A percentile compares a stretch with the other conserved stretches of the same genome.
These are phyloP conservation scores for Diutina scorzettiae DNA, from an alignment of 1,139 yeast genomes.

Conservation along the genomic window DNA sequence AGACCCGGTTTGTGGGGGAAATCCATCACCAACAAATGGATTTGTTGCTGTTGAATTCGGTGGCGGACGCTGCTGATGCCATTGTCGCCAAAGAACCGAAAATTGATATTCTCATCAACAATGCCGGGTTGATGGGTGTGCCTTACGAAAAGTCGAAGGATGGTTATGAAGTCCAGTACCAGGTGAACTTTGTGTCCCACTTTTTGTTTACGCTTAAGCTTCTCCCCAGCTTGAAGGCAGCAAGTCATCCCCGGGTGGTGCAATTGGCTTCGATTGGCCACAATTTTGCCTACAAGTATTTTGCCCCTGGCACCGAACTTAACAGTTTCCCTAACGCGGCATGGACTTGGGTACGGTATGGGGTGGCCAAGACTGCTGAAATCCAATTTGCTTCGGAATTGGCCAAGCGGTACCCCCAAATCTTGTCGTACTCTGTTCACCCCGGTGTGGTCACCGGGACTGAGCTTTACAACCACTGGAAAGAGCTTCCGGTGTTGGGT, in stretches of 20 bases:
- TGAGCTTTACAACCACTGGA: conserved; percentile 22
- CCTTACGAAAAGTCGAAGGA: conserved; percentile 26
- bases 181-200: conserved; percentile 27
- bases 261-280: conserved; percentile 26
- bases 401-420: conserved; percentile 19
- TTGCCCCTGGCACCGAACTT: conserved; percentile 13
- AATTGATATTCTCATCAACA: conserved; percentile 25
- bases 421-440: conserved; percentile 24
- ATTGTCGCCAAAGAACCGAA: conserved; percentile 16
- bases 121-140: conserved; percentile 33
- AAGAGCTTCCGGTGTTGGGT: conserved; percentile 17
- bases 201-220: conserved; percentile 21
- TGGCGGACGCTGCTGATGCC: conserved; percentile 19
- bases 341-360: conserved; percentile 25
- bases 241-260: conserved; percentile 21
- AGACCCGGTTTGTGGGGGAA: conserved; percentile 16
- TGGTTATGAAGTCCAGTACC: conserved; percentile 30
- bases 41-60: conserved; percentile 20
- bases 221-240: conserved; percentile 18
- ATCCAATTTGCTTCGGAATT: conserved; percentile 21
- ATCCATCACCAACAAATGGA: conserved; percentile 21
- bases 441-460: conserved; percentile 31
- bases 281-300: conserved; percentile 14
- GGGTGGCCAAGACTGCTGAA: conserved; percentile 21
- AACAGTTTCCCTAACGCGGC: conserved; percentile 15